These are phyloP conservation scores for Helotiales sp. DNA, from an alignment of 2,329 filamentous ascomycete species.

Conservation along the genomic window DNA sequence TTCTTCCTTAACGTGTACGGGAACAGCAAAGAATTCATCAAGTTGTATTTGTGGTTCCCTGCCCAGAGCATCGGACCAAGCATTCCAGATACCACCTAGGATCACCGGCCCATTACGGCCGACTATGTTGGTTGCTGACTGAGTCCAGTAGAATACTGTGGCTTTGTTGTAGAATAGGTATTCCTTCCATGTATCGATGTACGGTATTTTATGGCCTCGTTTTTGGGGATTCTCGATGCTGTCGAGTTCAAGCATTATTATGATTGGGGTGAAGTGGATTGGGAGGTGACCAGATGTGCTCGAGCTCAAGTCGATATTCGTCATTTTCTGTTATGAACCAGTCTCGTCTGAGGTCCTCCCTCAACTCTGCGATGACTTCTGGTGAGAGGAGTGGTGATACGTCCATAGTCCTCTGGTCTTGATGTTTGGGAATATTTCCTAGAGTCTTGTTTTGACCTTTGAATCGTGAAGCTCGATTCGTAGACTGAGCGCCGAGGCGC, in stretches of 20 bases:
- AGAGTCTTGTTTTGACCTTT: constrained; percentile 25
- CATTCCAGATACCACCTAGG: constrained; percentile 34
- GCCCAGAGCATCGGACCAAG: constrained; percentile 29
- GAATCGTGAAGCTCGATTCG: constrained; percentile 23
- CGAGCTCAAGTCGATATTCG: constrained; percentile 32
- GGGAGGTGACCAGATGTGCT: constrained; percentile 31
- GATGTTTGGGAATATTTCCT: constrained; percentile 26
- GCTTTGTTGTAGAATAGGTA: constrained; percentile 34
- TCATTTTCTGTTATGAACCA: constrained; percentile 28
- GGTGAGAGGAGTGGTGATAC: constrained; percentile 32
- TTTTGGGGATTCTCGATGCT: constrained; percentile 27
- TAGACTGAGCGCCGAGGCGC: constrained; percentile 25
- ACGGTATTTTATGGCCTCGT: constrained; percentile 27
- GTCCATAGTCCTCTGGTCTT: constrained; percentile 29
- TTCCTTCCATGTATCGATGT: constrained; percentile 27
- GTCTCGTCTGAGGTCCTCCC: constrained; percentile 28
- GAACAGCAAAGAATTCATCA: constrained; percentile 33
- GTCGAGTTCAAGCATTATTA: constrained; percentile 29
- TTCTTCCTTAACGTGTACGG: constrained; percentile 28
- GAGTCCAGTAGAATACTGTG: constrained; percentile 32
- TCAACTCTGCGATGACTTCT: constrained; percentile 31
- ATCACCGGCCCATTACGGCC: constrained; percentile 24
- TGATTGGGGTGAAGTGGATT: constrained; percentile 26
- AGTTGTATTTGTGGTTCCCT: constrained; percentile 33
- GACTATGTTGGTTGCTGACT: constrained; percentile 28